Evolutionary conservation across 1,284 basidiomycete species (phyloP), one percentile per base, ranked within the genome.

Genomic region (Cryptococcus sp.): DNA sequence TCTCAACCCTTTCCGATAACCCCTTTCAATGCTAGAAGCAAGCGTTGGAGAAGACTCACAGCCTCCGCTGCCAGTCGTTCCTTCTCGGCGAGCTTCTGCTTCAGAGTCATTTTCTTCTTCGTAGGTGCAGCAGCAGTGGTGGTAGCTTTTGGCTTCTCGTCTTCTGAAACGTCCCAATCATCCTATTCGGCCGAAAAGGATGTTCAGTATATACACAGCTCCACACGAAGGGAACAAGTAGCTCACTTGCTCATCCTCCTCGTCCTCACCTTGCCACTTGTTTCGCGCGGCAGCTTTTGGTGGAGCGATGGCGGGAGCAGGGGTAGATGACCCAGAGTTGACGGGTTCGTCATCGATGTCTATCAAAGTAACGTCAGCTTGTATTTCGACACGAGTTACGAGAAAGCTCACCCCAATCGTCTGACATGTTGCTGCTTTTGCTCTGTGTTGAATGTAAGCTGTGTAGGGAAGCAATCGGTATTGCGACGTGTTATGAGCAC

Each of bases 121-220:
- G 86, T 83, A 1, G 89, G 86, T 20, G 87, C 85, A 46, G 80
- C 81, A 0, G 84, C 72, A 79, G 88, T 89, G 1, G 86, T 84
- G 13, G 87, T 83, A 34, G 29, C 29, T 19, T 78, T 75, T 55
- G 85, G 83, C 60, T 83, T 80, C 63, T 86, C 84, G 55, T 89
- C 88, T n/a, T 88, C 87, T 5, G 89, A 90, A 45, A 83, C 89
- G 66, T 97, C 93, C 93, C 93, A 96, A 77, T 94, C 91, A 74
- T 91, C 92, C 89, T 94, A n/a, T 34, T 34, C 29, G 29, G 29
- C 29, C 29, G 29, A 20, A 49, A 7, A 26, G 11, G 7, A 22
- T 3, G 15, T 15, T 19, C n/a, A 58, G 22, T 19, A 15, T 25
- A 19, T 46, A 13, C 19, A 25, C 52, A 45, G 11, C 50, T 23